Evolutionary conservation across 306 rosid species (phyloP).

Genomic region (Pueraria montana): DNA sequence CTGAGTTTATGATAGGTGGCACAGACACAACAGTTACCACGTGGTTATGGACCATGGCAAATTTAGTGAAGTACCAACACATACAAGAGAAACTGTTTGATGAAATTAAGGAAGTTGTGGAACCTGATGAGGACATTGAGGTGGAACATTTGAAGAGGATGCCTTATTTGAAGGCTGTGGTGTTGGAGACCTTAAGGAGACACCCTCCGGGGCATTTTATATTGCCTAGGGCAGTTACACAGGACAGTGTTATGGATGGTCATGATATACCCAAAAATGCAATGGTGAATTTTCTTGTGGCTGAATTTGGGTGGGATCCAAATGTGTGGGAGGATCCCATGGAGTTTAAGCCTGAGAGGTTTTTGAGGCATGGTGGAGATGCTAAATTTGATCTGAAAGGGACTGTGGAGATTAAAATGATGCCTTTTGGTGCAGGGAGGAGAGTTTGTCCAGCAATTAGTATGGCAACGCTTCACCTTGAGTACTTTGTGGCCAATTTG

Average conservation of each 20-base stretch:
- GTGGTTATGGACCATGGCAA: slow-evolving; percentile 64
- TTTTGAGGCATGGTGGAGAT: slow-evolving; percentile 36
- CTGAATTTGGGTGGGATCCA: slow-evolving; percentile 68
- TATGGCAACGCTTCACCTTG: slow-evolving; percentile 60
- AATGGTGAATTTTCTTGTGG: slow-evolving; percentile 62
- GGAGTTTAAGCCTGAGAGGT: slow-evolving; percentile 72
- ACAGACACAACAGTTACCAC: slow-evolving; percentile 64
- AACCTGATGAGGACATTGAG: slow-evolving; percentile 55
- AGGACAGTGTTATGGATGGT: slow-evolving; percentile 57
- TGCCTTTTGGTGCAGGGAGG: slow-evolving; percentile 75
- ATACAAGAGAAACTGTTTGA: slow-evolving; percentile 57
- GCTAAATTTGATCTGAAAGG: slow-evolving; percentile 62
- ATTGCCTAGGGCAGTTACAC: slow-evolving; percentile 60
- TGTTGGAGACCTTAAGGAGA: slow-evolving; percentile 59
- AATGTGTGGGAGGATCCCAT: slow-evolving; percentile 72
- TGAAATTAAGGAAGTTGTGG: slow-evolving; percentile 54
- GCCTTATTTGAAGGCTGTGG: slow-evolving; percentile 65
- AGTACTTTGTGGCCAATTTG: slow-evolving; percentile 64
- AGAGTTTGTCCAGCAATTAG: slow-evolving; percentile 65
- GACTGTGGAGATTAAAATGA: slow-evolving; percentile 61
- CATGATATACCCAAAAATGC: slow-evolving; percentile 61
- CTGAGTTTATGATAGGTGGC: slow-evolving; percentile 65
- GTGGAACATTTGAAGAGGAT: slow-evolving; percentile 58
- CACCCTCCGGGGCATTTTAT: slow-evolving; percentile 70
- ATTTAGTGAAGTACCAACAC: slow-evolving; percentile 59